Evolutionary conservation across 352 stramenopile species (phyloP).

Genomic region (Phytopythium ostracodes): DNA sequence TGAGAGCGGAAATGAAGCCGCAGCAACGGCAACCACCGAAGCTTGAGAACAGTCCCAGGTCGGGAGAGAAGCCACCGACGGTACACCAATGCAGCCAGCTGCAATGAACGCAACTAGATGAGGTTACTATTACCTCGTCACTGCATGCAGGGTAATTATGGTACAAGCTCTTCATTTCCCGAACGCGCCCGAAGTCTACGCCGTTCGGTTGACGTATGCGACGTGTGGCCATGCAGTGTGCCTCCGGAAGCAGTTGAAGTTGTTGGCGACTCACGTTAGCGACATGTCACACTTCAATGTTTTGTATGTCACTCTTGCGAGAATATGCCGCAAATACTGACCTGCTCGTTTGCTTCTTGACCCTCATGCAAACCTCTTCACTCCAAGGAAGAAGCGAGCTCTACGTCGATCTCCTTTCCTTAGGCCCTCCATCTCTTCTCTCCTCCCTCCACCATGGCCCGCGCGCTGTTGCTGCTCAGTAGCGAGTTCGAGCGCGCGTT

Average conservation of each 20-base stretch:
- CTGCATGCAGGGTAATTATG: background rate
- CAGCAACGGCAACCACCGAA: background rate
- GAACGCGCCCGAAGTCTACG: background rate
- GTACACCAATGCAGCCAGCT: too few species aligned
- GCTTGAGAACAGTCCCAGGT: background rate
- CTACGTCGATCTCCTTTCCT: background rate
- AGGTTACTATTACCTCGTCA: too few species aligned
- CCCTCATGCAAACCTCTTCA: background rate
- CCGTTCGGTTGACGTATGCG: background rate
- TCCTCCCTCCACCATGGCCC: constrained; percentile 35
- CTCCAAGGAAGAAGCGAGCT: background rate
- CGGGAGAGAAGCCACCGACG: background rate
- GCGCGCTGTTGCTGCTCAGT: constrained; percentile 56
- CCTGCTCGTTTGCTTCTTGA: background rate
- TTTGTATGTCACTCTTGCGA: background rate
- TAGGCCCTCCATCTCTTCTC: background rate
- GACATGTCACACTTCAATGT: background rate
- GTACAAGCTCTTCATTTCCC: background rate
- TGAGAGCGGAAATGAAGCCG: background rate
- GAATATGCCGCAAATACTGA: background rate
- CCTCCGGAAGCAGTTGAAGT: background rate
- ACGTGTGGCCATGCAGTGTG: background rate
- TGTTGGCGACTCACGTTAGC: background rate
- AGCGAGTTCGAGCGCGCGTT: constrained; percentile 67
- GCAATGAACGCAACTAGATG: too few species aligned